Conservation (phyloP, 2,329 filamentous ascomycete species). For the Penicillium sp. region DNA sequence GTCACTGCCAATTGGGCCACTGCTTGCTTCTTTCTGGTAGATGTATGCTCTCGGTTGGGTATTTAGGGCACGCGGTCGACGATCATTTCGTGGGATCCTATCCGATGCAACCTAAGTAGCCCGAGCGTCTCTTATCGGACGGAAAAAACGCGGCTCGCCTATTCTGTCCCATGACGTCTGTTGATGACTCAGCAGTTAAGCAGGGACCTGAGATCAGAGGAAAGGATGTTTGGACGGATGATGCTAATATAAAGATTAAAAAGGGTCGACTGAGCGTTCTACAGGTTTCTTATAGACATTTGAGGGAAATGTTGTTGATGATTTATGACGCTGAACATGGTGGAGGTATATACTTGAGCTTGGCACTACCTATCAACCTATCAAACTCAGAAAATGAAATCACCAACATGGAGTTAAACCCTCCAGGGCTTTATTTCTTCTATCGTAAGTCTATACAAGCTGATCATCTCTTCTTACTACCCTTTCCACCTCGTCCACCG, state of each 20-base stretch:
- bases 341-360: background rate
- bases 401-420: background rate
- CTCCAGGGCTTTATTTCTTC: background rate
- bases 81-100: conserved; percentile 11
- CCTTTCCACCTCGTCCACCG: conserved; percentile 30
- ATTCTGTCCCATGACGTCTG: conserved; percentile 21
- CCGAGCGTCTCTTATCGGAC: background rate
- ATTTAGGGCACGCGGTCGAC: conserved; percentile 9
- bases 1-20: background rate
- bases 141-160: conserved; percentile 10
- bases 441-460: background rate
- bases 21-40: background rate
- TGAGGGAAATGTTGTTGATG: background rate
- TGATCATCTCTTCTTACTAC: conserved; percentile 39
- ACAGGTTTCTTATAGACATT: too few species aligned
- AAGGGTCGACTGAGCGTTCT: background rate
- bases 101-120: conserved; percentile 2
- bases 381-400: background rate
- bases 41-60: background rate
- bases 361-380: background rate
- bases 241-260: background rate
- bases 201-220: background rate
- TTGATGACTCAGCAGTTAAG: conserved; percentile 21
- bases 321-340: background rate
- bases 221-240: background rate